phyloP scores from a whole-genome alignment of 305 asterid genomes.

The Fraxinus latifolia region DNA sequence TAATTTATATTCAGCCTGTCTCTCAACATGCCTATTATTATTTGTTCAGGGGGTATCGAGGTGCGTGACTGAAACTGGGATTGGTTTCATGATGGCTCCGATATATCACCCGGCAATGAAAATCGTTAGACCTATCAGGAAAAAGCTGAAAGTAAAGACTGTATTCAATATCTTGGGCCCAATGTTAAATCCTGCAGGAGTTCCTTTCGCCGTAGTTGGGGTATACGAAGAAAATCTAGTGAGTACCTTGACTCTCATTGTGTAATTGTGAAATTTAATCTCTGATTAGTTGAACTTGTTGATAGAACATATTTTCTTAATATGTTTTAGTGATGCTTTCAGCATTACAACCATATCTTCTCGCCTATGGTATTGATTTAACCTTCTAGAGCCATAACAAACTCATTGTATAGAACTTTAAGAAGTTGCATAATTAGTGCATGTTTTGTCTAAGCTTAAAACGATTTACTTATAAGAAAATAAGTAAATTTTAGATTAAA shows the following conservation, averaged over 20 bases:
- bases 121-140: constrained; percentile 54
- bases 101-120: constrained; percentile 61
- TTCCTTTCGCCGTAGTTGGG: constrained; percentile 55
- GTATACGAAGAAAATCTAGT: constrained; percentile 52
- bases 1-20: background rate
- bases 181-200: constrained; percentile 52
- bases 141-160: constrained; percentile 51
- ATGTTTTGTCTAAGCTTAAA: background rate
- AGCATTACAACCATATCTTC: background rate
- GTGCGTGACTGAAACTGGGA: constrained; percentile 53
- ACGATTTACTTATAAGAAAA: background rate
- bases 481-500: background rate
- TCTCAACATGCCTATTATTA: background rate
- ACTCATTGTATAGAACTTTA: background rate
- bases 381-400: background rate
- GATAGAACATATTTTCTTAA: background rate
- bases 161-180: constrained; percentile 57
- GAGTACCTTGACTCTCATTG: background rate
- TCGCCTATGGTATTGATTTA: background rate
- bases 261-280: background rate
- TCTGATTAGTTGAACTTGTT: background rate
- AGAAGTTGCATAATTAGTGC: background rate
- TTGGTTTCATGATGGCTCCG: constrained; percentile 67
- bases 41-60: constrained; percentile 42
- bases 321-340: background rate